Evolutionary conservation across 352 stramenopile genomes (phyloP).

Genomic region (Globisporangium irregulare): DNA sequence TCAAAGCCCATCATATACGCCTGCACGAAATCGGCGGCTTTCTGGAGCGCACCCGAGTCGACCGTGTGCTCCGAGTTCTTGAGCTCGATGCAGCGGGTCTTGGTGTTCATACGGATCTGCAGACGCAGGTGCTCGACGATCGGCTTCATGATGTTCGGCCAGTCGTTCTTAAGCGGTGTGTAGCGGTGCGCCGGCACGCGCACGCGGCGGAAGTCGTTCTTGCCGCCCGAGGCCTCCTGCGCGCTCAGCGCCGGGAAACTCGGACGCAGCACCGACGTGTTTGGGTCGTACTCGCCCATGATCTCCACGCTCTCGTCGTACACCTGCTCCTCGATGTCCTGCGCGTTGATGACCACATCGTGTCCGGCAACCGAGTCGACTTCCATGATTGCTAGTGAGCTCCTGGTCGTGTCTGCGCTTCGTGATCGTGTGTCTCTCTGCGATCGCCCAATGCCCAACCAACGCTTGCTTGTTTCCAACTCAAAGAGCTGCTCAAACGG

Average conservation of each 20-base stretch:
- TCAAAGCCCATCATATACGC: constrained; percentile 99
- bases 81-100: constrained; percentile 98
- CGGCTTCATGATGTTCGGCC: constrained; percentile 98
- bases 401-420: neutral
- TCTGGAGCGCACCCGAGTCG: constrained; percentile 95
- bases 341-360: constrained; percentile 56
- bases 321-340: constrained; percentile 50
- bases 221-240: constrained; percentile 76
- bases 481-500: constrained; percentile 7
- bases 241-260: constrained; percentile 78
- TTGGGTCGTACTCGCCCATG: constrained; percentile 36
- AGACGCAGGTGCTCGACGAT: constrained; percentile 98
- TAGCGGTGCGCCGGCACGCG: constrained; percentile 96
- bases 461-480: neutral
- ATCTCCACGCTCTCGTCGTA: constrained; percentile 55
- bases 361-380: constrained; percentile 61
- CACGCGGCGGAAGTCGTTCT: constrained; percentile 95
- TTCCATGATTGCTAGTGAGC: constrained; percentile 42
- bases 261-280: constrained; percentile 34
- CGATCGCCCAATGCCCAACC: constrained; percentile 9
- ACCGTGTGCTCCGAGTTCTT: constrained; percentile 93
- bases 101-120: constrained; percentile 98
- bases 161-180: constrained; percentile 98
- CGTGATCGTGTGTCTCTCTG: neutral
- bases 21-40: constrained; percentile 96